Percentiles rank a stretch among this genome's conserved stretches.
Evolutionary conservation across 1,139 yeast genomes (phyloP).

Genomic region (Pichia sp.): DNA sequence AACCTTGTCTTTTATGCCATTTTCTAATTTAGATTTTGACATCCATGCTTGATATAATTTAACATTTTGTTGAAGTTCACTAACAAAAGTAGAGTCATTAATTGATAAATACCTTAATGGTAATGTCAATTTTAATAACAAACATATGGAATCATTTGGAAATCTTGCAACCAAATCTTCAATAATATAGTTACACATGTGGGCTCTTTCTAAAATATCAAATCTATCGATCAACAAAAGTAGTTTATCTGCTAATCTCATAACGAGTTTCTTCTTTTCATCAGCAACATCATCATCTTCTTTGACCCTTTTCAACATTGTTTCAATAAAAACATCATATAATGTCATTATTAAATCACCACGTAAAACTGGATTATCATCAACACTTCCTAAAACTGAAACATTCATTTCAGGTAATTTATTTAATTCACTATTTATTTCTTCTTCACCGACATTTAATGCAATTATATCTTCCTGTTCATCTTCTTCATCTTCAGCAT

Average conservation of each 20-base stretch:
- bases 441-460: slow-evolving; percentile 34
- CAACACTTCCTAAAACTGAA: slow-evolving; percentile 78
- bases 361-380: slow-evolving; percentile 81
- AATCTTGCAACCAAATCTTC: slow-evolving; percentile 40
- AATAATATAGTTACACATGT: slow-evolving; percentile 61
- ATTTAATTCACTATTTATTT: slow-evolving; percentile 57
- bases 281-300: slow-evolving; percentile 32
- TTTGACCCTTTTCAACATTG: slow-evolving; percentile 38
- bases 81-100: slow-evolving; percentile 43
- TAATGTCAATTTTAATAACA: slow-evolving; percentile 54
- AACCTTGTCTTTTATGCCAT: slow-evolving; percentile 37
- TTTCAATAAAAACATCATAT: slow-evolving; percentile 64
- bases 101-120: slow-evolving; percentile 53
- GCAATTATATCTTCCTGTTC: slow-evolving; percentile 8
- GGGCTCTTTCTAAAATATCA: slow-evolving; percentile 59
- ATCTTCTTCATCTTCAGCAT: slow-evolving; percentile 16
- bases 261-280: not conserved
- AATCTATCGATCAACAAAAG: slow-evolving; percentile 60
- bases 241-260: slow-evolving; percentile 38
- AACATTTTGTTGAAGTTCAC: slow-evolving; percentile 59
- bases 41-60: slow-evolving; percentile 56
- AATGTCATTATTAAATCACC: slow-evolving; percentile 86
- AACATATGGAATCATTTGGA: slow-evolving; percentile 37
- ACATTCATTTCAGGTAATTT: slow-evolving; percentile 83
- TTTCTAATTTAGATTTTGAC: slow-evolving; percentile 21